phyloP scores from a whole-genome alignment of 495 filamentous ascomycete genomes.

The Geoglossum glabrum region DNA sequence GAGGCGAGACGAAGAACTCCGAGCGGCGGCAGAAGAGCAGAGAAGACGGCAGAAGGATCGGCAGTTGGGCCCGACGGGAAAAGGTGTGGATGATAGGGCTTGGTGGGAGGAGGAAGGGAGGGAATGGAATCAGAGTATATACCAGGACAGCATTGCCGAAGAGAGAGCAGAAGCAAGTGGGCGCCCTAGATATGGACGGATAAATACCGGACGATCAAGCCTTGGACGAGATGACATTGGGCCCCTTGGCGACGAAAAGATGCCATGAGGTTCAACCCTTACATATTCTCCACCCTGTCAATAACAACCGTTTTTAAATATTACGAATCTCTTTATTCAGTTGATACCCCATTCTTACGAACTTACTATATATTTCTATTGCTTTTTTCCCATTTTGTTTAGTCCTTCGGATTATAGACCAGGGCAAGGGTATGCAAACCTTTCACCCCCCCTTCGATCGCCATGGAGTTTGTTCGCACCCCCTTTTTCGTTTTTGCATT shows the following conservation, averaged over 20 bases:
- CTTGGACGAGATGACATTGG: background rate
- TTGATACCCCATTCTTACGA: too few species aligned
- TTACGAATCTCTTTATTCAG: too few species aligned
- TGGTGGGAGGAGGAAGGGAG: constrained; percentile 1
- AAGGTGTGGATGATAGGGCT: background rate
- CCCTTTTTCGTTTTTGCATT: too few species aligned
- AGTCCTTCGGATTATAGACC: too few species aligned
- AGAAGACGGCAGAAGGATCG: background rate
- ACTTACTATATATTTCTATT: too few species aligned
- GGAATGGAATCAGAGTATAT: background rate
- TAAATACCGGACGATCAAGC: background rate
- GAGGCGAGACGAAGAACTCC: constrained; percentile 1
- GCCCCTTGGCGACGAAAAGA: background rate
- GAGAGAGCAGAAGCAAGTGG: background rate
- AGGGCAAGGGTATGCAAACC: too few species aligned
- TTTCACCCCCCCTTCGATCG: too few species aligned
- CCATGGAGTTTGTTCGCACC: too few species aligned
- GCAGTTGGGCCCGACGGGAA: background rate
- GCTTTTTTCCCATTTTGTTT: too few species aligned
- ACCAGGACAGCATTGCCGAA: background rate
- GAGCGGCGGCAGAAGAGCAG: background rate
- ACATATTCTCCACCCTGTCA: background rate
- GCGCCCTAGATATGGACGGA: background rate
- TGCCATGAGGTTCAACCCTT: background rate
- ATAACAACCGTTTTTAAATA: background rate